Conservation (phyloP, 805 yeast genomes). For the Pichia heedii region DNA sequence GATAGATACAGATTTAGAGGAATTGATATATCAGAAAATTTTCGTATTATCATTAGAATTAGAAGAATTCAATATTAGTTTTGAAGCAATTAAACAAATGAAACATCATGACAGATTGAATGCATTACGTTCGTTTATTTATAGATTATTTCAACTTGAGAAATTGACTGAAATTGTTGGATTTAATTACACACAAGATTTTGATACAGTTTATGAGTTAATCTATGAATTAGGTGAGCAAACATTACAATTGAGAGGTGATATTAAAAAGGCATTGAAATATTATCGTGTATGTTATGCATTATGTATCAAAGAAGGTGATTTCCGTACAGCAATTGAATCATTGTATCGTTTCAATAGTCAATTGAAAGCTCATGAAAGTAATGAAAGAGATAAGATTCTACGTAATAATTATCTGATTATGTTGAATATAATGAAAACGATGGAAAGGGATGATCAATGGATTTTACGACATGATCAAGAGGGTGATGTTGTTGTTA, state of each 20-base stretch:
- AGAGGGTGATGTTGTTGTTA: conserved; percentile 10
- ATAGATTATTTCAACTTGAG: conserved; percentile 31
- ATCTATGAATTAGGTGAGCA: conserved; percentile 26
- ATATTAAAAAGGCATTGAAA: conserved; percentile 28
- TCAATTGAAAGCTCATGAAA: conserved; percentile 7
- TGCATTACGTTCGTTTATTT: conserved; percentile 28
- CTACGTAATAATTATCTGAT: conserved; percentile 31
- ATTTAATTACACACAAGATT: conserved; percentile 36
- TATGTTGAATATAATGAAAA: conserved; percentile 31
- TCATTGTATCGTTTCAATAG: conserved; percentile 33
- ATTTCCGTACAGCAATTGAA: conserved; percentile 41
- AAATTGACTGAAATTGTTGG: conserved; percentile 31
- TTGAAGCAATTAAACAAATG: conserved; percentile 23
- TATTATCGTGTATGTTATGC: conserved; percentile 43
- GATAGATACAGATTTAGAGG: conserved; percentile 15
- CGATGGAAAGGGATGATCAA: conserved; percentile 29
- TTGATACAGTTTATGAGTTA: conserved; percentile 33
- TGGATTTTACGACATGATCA: conserved; percentile 21
- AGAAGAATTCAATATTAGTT: conserved; percentile 24
- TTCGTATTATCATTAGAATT: conserved; percentile 26
- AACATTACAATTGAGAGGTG: conserved; percentile 12
- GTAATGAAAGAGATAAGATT: conserved; percentile 11
- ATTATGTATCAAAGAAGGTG: conserved; percentile 40
- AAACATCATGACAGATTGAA: conserved; percentile 14
- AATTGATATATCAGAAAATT: conserved; percentile 16